Percentiles rank a stretch among this genome's conserved stretches.
These are phyloP conservation scores for Phytophthora syringae DNA, from an alignment of 352 stramenopile genomes.

Conservation along the genomic window DNA sequence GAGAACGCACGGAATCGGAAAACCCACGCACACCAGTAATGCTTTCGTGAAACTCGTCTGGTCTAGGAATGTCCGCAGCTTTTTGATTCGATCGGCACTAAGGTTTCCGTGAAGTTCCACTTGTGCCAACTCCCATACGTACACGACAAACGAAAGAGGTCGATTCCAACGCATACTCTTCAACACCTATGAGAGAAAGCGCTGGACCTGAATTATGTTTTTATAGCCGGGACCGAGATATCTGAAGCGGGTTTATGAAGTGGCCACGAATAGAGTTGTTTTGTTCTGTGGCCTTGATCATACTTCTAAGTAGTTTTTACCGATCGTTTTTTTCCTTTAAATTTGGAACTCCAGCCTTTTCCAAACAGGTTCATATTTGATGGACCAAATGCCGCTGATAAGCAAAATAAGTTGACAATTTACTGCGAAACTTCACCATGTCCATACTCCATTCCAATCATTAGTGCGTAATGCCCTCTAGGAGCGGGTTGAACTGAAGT, in stretches of 20 bases:
- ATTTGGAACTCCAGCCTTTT: too few species aligned
- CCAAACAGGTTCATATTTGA: too few species aligned
- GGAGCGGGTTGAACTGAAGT: constrained; percentile 58
- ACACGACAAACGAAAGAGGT: background rate
- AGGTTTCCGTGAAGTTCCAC: constrained; percentile 14
- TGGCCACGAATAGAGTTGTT: too few species aligned
- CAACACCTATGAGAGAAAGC: too few species aligned
- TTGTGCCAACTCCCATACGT: constrained; percentile 10
- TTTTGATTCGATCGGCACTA: background rate
- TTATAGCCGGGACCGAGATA: too few species aligned
- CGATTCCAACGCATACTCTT: too few species aligned
- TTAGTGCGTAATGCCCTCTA: constrained; percentile 51
- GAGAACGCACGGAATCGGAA: background rate
- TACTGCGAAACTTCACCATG: background rate
- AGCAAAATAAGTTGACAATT: background rate
- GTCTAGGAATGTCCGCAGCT: background rate
- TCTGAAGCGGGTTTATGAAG: too few species aligned
- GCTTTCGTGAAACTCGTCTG: constrained; percentile 7
- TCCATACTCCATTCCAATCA: background rate
- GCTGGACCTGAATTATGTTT: too few species aligned
- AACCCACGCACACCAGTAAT: background rate
- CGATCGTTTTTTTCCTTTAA: too few species aligned
- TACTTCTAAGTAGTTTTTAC: too few species aligned
- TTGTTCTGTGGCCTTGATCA: too few species aligned
- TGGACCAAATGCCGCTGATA: too few species aligned